phyloP scores from a whole-genome alignment of 1,284 basidiomycete species.

The Macrocybe sp. region DNA sequence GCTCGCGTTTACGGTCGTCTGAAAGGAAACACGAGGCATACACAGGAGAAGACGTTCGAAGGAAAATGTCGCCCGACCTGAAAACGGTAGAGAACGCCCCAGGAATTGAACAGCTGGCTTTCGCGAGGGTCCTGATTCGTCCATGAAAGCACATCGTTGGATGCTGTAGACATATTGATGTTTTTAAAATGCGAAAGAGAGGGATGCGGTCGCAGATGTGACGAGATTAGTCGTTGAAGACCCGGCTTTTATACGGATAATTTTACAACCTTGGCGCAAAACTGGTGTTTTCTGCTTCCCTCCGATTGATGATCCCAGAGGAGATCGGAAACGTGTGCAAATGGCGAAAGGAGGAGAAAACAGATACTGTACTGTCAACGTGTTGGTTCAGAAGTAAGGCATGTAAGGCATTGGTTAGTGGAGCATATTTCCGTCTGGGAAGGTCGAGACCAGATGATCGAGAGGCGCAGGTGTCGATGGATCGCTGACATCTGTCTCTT shows the following conservation, averaged over 20 bases:
- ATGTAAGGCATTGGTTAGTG: conserved; percentile 58
- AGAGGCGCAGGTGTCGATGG: conserved; percentile 52
- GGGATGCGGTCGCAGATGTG: conserved; percentile 21
- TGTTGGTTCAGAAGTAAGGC: conserved; percentile 61
- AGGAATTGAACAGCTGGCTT: conserved; percentile 74
- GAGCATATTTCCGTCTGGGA: conserved; percentile 59
- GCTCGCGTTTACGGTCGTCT: conserved; percentile 60
- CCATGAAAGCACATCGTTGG: conserved; percentile 76
- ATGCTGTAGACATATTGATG: conserved; percentile 42
- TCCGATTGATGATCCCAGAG: conserved; percentile 48
- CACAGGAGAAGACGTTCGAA: neutral
- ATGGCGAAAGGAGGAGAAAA: conserved; percentile 54
- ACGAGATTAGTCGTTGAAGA: conserved; percentile 13
- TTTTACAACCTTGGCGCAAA: conserved; percentile 19
- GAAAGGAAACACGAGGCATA: conserved; percentile 10
- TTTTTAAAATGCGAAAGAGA: conserved; percentile 6
- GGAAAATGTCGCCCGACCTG: conserved; percentile 38
- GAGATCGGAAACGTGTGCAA: conserved; percentile 72
- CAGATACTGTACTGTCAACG: conserved; percentile 61
- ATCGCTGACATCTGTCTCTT: conserved; percentile 7
- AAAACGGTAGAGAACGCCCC: conserved; percentile 78
- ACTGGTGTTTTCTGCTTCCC: conserved; percentile 28
- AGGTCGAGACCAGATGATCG: conserved; percentile 57
- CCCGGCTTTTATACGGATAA: conserved; percentile 36
- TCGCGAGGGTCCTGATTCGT: conserved; percentile 80